Conservation (phyloP, 2,329 filamentous ascomycete species). For the Penicillium paneum region DNA sequence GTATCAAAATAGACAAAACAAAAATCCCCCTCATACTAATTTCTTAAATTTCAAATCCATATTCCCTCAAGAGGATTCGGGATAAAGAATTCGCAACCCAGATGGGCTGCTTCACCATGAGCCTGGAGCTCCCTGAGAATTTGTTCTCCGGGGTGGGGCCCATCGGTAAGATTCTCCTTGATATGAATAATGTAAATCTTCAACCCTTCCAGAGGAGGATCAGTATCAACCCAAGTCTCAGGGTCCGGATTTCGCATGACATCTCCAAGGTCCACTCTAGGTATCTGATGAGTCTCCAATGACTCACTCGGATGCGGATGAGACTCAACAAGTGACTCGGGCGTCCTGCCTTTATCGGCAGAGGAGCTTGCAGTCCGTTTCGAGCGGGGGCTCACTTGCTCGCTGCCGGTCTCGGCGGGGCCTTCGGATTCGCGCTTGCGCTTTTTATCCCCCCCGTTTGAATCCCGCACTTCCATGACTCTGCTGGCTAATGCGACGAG, state of each 20-base stretch:
- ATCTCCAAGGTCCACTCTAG: not conserved
- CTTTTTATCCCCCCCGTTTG: conserved; percentile 36
- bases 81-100: conserved; percentile 79
- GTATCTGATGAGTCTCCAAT: conserved; percentile 1
- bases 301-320: not conserved
- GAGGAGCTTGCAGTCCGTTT: conserved; percentile 18
- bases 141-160: conserved; percentile 58
- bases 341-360: conserved; percentile 2
- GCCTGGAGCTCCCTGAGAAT: conserved; percentile 69
- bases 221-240: conserved; percentile 17
- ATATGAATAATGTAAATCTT: conserved; percentile 88
- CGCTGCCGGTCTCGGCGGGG: conserved; percentile 14
- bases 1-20: not conserved
- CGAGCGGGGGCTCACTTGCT: conserved; percentile 29
- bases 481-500: conserved; percentile 67
- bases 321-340: not conserved
- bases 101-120: conserved; percentile 60
- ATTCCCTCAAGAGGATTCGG: conserved; percentile 63
- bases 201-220: conserved; percentile 63
- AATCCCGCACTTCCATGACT: conserved; percentile 56
- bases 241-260: conserved; percentile 13
- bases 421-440: conserved; percentile 37
- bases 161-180: conserved; percentile 80
- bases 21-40: not conserved
- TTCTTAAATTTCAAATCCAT: conserved; percentile 33